Evolutionary conservation across 495 filamentous ascomycete species (phyloP), one percentile per base, ranked within the genome.

Genomic region (Penicillium samsonianum): DNA sequence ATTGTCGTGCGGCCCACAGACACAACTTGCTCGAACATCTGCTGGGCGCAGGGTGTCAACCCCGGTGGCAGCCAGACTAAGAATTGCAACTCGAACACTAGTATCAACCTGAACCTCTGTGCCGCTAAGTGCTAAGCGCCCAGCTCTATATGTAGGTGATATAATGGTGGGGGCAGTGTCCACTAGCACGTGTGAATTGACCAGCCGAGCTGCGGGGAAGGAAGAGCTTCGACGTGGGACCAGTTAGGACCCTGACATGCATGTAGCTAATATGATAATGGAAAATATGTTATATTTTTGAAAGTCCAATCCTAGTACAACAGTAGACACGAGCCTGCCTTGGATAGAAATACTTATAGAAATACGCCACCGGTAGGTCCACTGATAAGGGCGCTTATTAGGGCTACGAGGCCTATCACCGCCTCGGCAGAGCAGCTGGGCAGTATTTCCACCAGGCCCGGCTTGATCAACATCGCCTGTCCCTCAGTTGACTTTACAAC

Each of bases 11-110:
- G 65, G 3, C 77, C 78, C 37, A 65, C 63, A 1, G 66, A 80
- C 11, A 42, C 63, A 4, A 60, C 55, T 7, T 84, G 82, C 65
- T 69, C 67, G 12, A 65, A 60, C 1, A 82, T 84, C 54, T 74
- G 72, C 49, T 86, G 82, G 82, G 44, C 74, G 0, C 68, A 69
- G 28, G 82, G 83, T 5, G 66, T 73, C 4, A 68, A 74, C 16
- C 79, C 80, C 0, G 75, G 66, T 14, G 83, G 80, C 0, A 84
- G 79, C 59, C 82, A 84, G 68, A 72, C 74, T 6, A 79, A 79
- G 67, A 68, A 64, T 19, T 84, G 80, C 60, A 57, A 55, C 17
- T 62, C 74, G 1, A 45, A 57, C 11, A 58, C 72, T 42, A 64
- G 75, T 62, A 65, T 74, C 51, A 61, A 52, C 19, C 53, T 77